Evolutionary conservation across 768 basidiomycete species (phyloP), one percentile per base, ranked within the genome.

Genomic region (Pleurotus citrinopileatus): DNA sequence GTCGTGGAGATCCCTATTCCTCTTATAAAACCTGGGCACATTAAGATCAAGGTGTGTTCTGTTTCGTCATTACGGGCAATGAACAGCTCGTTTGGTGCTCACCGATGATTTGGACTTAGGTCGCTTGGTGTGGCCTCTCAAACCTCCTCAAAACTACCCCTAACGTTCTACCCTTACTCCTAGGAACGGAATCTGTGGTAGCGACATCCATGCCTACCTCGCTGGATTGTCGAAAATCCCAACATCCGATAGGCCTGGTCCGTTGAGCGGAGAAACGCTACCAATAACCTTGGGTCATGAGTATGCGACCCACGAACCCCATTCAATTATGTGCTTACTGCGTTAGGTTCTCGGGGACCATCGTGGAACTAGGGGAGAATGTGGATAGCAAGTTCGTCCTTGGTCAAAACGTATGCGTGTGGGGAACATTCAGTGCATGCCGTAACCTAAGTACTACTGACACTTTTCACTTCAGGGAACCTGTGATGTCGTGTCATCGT

Each of bases 1-100:
- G 65, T 81, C 42, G 78, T 79, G 42, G 61, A 74, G 19, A 69
- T 77, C 13, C 63, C 69, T 3, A 70, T 75, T 47, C 74, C 75
- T 26, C 53, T 57, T 22, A 57, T 66, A 9, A 65, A 68, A 9
- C 63, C 60, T 10, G 71, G 70, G 19, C 69, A 77, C 50, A 66
- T 79, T 3, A 79, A 79, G 59, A 65, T 78, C 54, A 78, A 76
- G 61, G 77, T 75, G 53, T 44, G 42, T 43, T 43, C 28, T 17
- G 23, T 53, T 44, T 44, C 15, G 26, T 15, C 26, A 9, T 34
- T 34, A n/a, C 32, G 32, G 3, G n/a, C 32, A n/a, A 34, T 34
- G 3, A 34, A 10, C n/a, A 32, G 26, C 25, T 36, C 36, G 53
- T 54, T n/a, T 55, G 52, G 42, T 54, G 54, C 17, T 40, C 19